Evolutionary conservation across 2,329 filamentous ascomycete species (phyloP).

Genomic region (Calonectria pseudoreteaudii): DNA sequence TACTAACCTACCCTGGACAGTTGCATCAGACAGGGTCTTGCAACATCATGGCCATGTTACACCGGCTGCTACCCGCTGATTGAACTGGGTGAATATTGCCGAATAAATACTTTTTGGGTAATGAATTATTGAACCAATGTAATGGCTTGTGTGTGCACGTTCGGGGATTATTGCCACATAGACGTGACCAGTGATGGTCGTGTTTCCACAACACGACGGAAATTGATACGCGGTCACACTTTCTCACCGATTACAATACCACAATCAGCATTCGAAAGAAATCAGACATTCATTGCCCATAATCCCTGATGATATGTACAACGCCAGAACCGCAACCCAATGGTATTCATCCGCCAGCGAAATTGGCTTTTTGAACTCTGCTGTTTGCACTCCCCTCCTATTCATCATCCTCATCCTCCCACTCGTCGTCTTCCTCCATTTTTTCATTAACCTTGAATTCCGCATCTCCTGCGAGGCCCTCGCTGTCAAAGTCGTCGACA

Average conservation of each 20-base stretch:
- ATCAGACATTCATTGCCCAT: constrained; percentile 41
- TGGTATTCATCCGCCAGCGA: constrained; percentile 22
- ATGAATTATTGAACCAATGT: background rate
- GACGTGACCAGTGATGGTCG: background rate
- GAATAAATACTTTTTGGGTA: background rate
- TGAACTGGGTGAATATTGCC: background rate
- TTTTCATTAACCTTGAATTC: constrained; percentile 62
- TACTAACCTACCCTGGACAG: constrained; percentile 11
- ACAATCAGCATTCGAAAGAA: constrained; percentile 2
- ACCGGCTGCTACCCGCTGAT: background rate
- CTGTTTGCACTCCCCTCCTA: constrained; percentile 45
- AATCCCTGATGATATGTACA: constrained; percentile 37
- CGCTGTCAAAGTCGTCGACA: constrained; percentile 64
- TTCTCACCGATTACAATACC: background rate
- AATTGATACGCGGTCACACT: background rate
- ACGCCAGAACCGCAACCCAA: constrained; percentile 39
- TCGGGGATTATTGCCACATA: background rate
- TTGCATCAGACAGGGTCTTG: background rate
- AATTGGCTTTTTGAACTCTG: constrained; percentile 20
- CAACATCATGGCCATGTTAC: background rate
- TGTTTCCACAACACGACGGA: background rate
- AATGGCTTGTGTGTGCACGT: background rate
- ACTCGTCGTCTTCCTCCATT: constrained; percentile 63
- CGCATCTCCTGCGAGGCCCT: constrained; percentile 61
- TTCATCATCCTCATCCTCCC: constrained; percentile 63